phyloP scores from a whole-genome alignment of 331 rosid species.

The Quercus phellos region DNA sequence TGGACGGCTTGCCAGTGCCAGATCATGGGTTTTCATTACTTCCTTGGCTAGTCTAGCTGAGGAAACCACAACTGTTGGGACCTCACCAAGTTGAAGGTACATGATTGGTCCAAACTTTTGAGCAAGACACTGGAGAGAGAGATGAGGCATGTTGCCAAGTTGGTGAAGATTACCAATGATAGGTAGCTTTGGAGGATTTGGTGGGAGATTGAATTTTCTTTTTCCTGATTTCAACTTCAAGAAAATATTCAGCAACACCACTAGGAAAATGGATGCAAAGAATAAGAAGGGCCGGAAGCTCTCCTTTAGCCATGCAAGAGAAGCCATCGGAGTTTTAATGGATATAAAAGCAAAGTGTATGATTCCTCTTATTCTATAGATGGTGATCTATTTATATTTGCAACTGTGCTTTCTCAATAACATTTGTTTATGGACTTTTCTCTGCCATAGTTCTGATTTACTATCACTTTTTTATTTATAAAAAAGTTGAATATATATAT shows the following conservation, averaged over 20 bases:
- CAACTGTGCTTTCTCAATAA: not conserved
- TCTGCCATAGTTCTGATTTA: too few species aligned
- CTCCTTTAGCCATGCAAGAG: not conserved
- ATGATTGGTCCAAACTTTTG: slow-evolving; percentile 19
- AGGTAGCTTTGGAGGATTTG: slow-evolving; percentile 32
- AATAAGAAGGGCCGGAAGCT: not conserved
- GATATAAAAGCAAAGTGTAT: not conserved
- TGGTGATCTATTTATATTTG: not conserved
- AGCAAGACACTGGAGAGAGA: slow-evolving; percentile 20
- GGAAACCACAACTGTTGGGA: slow-evolving; percentile 30
- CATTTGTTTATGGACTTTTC: not conserved
- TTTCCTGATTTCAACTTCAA: slow-evolving; percentile 1
- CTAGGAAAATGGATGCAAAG: too few species aligned
- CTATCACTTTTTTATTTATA: too few species aligned
- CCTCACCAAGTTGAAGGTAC: slow-evolving; percentile 20
- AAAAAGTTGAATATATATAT: too few species aligned
- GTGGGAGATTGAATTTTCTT: slow-evolving; percentile 26
- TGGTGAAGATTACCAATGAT: slow-evolving; percentile 42
- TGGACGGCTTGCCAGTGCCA: slow-evolving; percentile 17
- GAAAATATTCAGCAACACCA: slow-evolving; percentile 19
- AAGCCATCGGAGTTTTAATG: slow-evolving; percentile 13
- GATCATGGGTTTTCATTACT: slow-evolving; percentile 21
- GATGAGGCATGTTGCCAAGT: slow-evolving; percentile 28
- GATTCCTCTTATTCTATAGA: not conserved
- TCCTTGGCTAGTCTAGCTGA: slow-evolving; percentile 36